These are phyloP conservation scores for Leucoagaricus sp. DNA, from an alignment of 1,284 basidiomycete genomes.

Conservation along the genomic window DNA sequence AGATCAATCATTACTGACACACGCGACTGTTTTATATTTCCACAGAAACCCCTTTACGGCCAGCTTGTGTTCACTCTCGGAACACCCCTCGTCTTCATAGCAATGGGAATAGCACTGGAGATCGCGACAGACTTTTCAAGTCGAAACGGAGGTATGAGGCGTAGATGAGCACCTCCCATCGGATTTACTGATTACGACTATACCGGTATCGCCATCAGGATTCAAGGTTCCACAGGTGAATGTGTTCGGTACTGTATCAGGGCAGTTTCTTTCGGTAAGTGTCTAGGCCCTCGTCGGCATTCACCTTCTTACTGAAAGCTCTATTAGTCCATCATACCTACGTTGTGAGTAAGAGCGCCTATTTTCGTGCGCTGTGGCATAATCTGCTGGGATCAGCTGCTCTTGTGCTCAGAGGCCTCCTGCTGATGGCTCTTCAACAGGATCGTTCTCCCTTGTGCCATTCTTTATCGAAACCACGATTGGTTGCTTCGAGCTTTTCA, in stretches of 20 bases:
- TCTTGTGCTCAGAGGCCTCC: neutral
- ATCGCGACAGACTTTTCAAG: slow-evolving; percentile 35
- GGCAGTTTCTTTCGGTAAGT: slow-evolving; percentile 57
- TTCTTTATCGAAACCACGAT: slow-evolving; percentile 48
- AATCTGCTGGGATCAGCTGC: too few species aligned
- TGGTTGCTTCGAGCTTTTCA: slow-evolving; percentile 52
- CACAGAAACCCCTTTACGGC: slow-evolving; percentile 48
- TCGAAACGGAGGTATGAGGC: slow-evolving; percentile 40
- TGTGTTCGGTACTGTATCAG: slow-evolving; percentile 41
- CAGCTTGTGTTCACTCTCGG: slow-evolving; percentile 43
- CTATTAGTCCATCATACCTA: slow-evolving; percentile 59
- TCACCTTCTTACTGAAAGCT: neutral
- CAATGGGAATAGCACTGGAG: slow-evolving; percentile 51
- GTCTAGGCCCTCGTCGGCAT: neutral
- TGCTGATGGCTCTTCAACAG: slow-evolving; percentile 18
- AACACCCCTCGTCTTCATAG: slow-evolving; percentile 43
- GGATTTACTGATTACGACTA: neutral
- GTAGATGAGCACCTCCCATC: neutral
- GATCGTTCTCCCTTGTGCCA: slow-evolving; percentile 37
- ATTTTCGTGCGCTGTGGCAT: too few species aligned
- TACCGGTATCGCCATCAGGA: slow-evolving; percentile 35
- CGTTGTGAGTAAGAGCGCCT: slow-evolving; percentile 45
- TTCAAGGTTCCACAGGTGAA: slow-evolving; percentile 50
- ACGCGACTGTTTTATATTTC: neutral
- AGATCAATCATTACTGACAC: neutral